Base-by-base conservation (phyloP, 257 asterid species). In the Fraxinus pennsylvanica region DNA sequence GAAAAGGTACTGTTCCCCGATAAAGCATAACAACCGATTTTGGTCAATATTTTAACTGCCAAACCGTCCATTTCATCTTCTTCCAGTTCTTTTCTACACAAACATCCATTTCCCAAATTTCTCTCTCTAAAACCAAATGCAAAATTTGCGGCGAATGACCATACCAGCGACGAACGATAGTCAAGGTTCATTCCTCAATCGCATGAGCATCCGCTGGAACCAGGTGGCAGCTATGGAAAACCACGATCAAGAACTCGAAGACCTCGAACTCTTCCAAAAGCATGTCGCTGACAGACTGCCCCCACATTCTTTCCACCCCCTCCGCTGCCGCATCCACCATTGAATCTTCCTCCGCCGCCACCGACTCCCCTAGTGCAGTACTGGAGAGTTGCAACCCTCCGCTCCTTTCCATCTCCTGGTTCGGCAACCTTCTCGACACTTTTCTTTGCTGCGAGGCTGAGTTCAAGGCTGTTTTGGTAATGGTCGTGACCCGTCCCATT, bases 161-260 rank as follows among this genome's bases (percentile, higher is more conserved):
- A 93, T 94, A 97, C 97, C 90, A 80, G 84, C 78, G 6, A 91
- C 92, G 35, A 91, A 91, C 35, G 91, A 89, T 38, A 76, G 80
- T 22, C 96, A 88, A 82, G 83, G 88, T 29, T 92, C 96, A 6
- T 92, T 92, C 86, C 90, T 92, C 75, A 91, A 93, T 89, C 96
- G 96, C 75, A 92, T 95, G 3, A 95, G 99, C 91, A 92, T 95
- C 98, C 97, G 99, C 50, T 94, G 99, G 47, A 92, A 86, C 81
- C 96, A 91, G 80, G 83, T 92, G 80, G 72, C 74, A 3, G 45
- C 88, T 77, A 73, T 88, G 82, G 97, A 92, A 5, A 72, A 73
- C 79, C 92, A 91, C 47, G 97, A 90, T 6, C 94, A 81, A 43
- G 96, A 94, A 2, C 83, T 84, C 29, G 94, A 91, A 43, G 96